These are phyloP conservation scores for Neonectria punicea DNA, from an alignment of 2,329 filamentous ascomycete genomes.

Conservation along the genomic window DNA sequence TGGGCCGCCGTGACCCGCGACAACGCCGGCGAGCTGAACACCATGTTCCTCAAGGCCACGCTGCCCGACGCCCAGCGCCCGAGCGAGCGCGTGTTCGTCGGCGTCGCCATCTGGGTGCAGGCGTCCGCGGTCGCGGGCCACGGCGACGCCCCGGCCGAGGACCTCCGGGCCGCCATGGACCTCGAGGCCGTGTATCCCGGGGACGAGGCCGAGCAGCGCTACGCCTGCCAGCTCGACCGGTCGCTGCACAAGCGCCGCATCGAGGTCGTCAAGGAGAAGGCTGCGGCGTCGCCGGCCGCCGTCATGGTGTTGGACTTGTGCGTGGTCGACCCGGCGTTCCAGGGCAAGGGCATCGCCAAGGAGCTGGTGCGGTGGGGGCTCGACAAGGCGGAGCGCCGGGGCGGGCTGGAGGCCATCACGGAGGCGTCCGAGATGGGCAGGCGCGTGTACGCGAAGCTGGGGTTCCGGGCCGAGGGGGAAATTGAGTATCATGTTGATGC, in stretches of 20 bases:
- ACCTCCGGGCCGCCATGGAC: constrained; percentile 45
- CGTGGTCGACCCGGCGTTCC: constrained; percentile 63
- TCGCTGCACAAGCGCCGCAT: constrained; percentile 57
- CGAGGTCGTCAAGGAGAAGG: constrained; percentile 54
- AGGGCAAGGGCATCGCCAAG: constrained; percentile 59
- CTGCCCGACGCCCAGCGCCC: constrained; percentile 47
- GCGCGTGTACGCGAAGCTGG: constrained; percentile 56
- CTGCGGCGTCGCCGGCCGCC: constrained; percentile 52
- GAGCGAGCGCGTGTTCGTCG: constrained; percentile 52
- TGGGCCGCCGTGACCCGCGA: constrained; percentile 54
- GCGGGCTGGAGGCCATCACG: constrained; percentile 54
- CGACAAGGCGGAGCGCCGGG: constrained; percentile 52
- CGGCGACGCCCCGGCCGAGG: constrained; percentile 53
- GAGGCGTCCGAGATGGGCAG: constrained; percentile 63
- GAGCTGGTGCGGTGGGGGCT: constrained; percentile 60
- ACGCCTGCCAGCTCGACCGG: constrained; percentile 54
- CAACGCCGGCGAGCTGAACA: constrained; percentile 58
- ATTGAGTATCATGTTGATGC: constrained; percentile 56
- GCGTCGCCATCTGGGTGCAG: constrained; percentile 66
- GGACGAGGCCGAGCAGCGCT: constrained; percentile 57
- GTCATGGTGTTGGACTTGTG: constrained; percentile 63
- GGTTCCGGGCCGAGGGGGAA: constrained; percentile 55
- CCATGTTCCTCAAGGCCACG: constrained; percentile 65
- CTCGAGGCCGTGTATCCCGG: constrained; percentile 54
- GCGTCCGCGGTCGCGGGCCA: constrained; percentile 59